These are phyloP conservation scores for Neurospora terricola DNA, from an alignment of 495 filamentous ascomycete species.

Conservation along the genomic window DNA sequence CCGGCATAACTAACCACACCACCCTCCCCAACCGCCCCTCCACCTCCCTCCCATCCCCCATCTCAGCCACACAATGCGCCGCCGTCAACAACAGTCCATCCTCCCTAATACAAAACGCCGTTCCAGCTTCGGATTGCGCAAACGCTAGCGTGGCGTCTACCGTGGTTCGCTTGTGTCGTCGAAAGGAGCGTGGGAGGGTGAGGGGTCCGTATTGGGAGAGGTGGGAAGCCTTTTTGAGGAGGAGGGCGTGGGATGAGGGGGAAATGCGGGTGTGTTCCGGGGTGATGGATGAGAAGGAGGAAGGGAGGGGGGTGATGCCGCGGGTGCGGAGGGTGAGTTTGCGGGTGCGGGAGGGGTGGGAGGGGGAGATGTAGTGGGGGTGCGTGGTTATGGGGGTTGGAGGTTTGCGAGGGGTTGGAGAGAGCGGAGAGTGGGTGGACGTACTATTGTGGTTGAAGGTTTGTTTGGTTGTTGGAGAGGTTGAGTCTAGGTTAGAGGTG, in stretches of 20 bases:
- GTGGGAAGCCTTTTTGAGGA: conserved; percentile 10
- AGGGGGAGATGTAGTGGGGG: neutral
- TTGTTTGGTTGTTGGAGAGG: neutral
- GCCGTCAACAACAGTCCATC: conserved; percentile 36
- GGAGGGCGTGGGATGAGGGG: conserved; percentile 5
- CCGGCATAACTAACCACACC: neutral
- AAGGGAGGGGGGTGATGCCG: neutral
- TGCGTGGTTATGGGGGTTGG: neutral
- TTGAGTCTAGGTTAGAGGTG: neutral
- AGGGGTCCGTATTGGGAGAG: conserved; percentile 3
- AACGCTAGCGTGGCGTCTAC: conserved; percentile 35
- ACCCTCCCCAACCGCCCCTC: neutral
- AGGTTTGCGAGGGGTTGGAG: neutral
- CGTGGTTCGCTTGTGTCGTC: neutral
- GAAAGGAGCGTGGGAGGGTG: neutral
- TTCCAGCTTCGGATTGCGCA: conserved; percentile 37
- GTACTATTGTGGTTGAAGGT: neutral
- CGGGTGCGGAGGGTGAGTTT: neutral
- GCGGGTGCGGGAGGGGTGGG: neutral
- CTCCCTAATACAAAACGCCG: conserved; percentile 34
- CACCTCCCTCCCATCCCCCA: neutral
- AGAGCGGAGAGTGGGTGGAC: neutral
- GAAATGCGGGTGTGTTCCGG: neutral
- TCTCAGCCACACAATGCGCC: conserved; percentile 37
- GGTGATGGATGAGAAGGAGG: neutral